phyloP scores from a whole-genome alignment of 805 yeast genomes.

The Candida manassasensis region DNA sequence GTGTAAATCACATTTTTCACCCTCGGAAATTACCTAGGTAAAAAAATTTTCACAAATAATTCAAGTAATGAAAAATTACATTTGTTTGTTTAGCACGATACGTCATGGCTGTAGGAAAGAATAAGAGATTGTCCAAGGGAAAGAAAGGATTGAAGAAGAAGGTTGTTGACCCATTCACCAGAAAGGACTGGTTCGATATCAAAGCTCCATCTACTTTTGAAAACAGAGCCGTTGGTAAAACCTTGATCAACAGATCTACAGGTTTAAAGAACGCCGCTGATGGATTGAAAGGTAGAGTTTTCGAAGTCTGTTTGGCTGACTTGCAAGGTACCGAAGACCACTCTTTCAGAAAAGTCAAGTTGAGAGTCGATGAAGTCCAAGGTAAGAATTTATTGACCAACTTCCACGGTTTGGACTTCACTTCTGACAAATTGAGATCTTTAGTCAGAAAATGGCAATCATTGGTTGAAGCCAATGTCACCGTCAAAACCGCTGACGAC shows the following conservation, averaged over 20 bases:
- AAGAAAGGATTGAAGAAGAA: conserved; percentile 97
- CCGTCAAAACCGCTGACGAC: conserved; percentile 95
- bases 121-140: conserved; percentile 77
- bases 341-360: conserved; percentile 89
- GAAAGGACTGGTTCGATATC: conserved; percentile 95
- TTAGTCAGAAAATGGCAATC: conserved; percentile 98
- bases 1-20: not conserved
- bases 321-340: conserved; percentile 96
- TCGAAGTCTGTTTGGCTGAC: conserved; percentile 90
- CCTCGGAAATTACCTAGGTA: too few relatives aligned
- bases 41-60: too few relatives aligned
- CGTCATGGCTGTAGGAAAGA: conserved; percentile 79
- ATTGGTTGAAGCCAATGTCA: conserved; percentile 90
- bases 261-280: conserved; percentile 96
- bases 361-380: conserved; percentile 96
- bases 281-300: conserved; percentile 92
- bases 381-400: conserved; percentile 95
- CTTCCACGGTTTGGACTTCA: conserved; percentile 98
- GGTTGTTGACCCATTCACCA: conserved; percentile 97
- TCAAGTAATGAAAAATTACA: not conserved
- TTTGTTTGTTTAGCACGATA: not conserved
- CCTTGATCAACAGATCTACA: conserved; percentile 92
- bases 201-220: conserved; percentile 97
- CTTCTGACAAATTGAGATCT: conserved; percentile 92
- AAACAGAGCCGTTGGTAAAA: conserved; percentile 95